phyloP scores from a whole-genome alignment of 495 filamentous ascomycete species.

The Aspergillus incahuasiensis region DNA sequence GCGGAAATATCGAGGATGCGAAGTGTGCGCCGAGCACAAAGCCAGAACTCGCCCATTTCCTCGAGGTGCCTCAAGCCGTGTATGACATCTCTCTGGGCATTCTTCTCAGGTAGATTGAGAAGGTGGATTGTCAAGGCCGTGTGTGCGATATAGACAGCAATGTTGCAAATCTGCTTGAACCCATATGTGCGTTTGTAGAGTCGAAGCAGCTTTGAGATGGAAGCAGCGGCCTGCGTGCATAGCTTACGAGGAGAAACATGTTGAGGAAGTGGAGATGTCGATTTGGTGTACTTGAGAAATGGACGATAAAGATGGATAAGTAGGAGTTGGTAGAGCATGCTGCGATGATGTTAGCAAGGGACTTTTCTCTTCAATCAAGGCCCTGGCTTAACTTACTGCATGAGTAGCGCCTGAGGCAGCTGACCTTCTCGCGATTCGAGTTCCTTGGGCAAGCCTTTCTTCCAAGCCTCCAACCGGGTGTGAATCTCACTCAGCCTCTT shows the following conservation, averaged over 20 bases:
- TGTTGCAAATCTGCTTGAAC: conserved; percentile 88
- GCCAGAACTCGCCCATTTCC: conserved; percentile 94
- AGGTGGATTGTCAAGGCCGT: conserved; percentile 92
- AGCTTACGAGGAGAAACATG: conserved; percentile 89
- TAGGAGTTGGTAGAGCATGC: conserved; percentile 96
- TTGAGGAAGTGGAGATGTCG: conserved; percentile 73
- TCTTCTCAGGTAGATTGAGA: conserved; percentile 86
- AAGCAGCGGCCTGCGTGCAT: conserved; percentile 81
- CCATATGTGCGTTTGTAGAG: conserved; percentile 91
- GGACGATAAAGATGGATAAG: conserved; percentile 97
- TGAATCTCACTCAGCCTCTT: conserved; percentile 93
- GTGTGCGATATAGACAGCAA: conserved; percentile 92
- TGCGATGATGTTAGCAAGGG: conserved; percentile 36
- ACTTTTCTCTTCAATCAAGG: background rate
- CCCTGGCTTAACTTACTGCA: conserved; percentile 72
- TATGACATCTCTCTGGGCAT: conserved; percentile 78
- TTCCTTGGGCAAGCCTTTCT: conserved; percentile 77
- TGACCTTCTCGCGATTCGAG: conserved; percentile 86
- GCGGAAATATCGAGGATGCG: conserved; percentile 82
- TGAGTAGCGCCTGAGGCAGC: conserved; percentile 81
- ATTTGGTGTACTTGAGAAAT: conserved; percentile 83
- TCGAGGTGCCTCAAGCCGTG: conserved; percentile 90
- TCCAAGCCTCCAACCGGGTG: conserved; percentile 86
- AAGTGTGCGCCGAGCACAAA: conserved; percentile 80
- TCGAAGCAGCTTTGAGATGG: conserved; percentile 85